Evolutionary conservation across 2,329 filamentous ascomycete genomes (phyloP), one percentile per base, ranked within the genome.

Genomic region (Pseudodiploospora longispora): DNA sequence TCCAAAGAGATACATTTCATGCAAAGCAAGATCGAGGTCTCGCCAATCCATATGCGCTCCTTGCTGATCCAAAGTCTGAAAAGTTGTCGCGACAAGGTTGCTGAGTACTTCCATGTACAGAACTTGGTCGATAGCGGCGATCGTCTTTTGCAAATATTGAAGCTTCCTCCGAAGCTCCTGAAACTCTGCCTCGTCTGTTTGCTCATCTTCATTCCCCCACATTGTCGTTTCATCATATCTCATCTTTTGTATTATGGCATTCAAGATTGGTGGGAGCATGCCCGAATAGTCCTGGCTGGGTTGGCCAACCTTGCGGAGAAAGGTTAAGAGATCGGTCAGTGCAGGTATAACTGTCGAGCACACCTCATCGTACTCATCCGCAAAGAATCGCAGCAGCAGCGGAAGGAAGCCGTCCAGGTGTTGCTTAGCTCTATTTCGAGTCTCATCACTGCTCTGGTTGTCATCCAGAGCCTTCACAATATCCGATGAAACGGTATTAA

Each of bases 281-380:
- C 79, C 75, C n/a, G 80, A 74, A 62, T 95, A 93, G 44, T 85
- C 78, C 39, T 75, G 68, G 12, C 85, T 82, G n/a, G 94, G 72
- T 19, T 80, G 73, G 9, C 83, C 77, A 33, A 89, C 72, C 64
- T 90, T 95, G 46, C 93, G 84, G 52, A 97, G 77, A 62, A 95
- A 91, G 29, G 88, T 89, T 48, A 98, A 77, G 40, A 97, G 78
- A 57, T 98, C 94, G 40, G 87, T 95, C 44, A 97, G 79, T 33
- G 87, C 91, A 27, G 90, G 87, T 49, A 98, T 95, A 47, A 97
- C 88, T 9, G 88, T 93, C 32, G 90, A 94, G 71, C 93, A 97
- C 54, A 98, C 84, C 68, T 98, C 93, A 64, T 98, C 93, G 63
- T 94, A 98, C 61, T 98, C 90, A 64, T 98, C 93, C 27, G 89